phyloP scores from a whole-genome alignment of 2,329 filamentous ascomycete genomes.

The Penicillium sp. region DNA sequence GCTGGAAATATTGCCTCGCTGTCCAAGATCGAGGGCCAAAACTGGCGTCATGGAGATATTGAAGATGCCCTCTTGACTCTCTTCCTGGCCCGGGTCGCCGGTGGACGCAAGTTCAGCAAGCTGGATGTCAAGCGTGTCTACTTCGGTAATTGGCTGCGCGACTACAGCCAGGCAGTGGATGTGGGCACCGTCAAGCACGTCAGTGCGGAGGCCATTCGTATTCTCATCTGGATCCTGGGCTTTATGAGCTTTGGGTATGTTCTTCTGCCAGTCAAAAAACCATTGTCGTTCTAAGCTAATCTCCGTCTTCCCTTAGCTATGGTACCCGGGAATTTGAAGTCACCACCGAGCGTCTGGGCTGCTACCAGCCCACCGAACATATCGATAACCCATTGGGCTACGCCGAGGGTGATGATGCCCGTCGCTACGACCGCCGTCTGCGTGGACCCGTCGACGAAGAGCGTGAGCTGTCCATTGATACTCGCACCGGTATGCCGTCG shows the following conservation, averaged over 20 bases:
- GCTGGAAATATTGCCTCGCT: slow-evolving; percentile 85
- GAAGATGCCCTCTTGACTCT: slow-evolving; percentile 84
- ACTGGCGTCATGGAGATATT: slow-evolving; percentile 90
- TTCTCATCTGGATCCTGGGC: slow-evolving; percentile 83
- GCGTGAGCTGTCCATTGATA: slow-evolving; percentile 77
- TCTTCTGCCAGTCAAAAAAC: background rate
- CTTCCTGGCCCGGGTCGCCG: slow-evolving; percentile 62
- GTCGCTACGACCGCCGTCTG: slow-evolving; percentile 76
- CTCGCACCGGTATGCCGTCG: slow-evolving; percentile 58
- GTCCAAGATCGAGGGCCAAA: slow-evolving; percentile 78
- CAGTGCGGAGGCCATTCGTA: slow-evolving; percentile 85
- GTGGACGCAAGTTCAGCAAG: slow-evolving; percentile 83
- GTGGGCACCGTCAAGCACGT: slow-evolving; percentile 90
- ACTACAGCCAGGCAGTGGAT: slow-evolving; percentile 93
- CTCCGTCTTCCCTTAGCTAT: slow-evolving; percentile 30
- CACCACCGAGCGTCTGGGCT: slow-evolving; percentile 74
- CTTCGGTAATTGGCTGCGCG: slow-evolving; percentile 93
- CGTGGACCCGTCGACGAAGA: slow-evolving; percentile 79
- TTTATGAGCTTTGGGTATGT: slow-evolving; percentile 82
- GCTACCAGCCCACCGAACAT: slow-evolving; percentile 80
- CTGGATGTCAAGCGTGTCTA: slow-evolving; percentile 86
- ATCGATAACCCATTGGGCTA: slow-evolving; percentile 83
- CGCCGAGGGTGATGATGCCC: slow-evolving; percentile 83
- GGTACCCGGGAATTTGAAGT: slow-evolving; percentile 85
- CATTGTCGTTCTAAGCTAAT: background rate